Percentiles rank a stretch among this genome's conserved stretches.
phyloP scores from a whole-genome alignment of 2,329 filamentous ascomycete genomes.

The Alternaria rosae region DNA sequence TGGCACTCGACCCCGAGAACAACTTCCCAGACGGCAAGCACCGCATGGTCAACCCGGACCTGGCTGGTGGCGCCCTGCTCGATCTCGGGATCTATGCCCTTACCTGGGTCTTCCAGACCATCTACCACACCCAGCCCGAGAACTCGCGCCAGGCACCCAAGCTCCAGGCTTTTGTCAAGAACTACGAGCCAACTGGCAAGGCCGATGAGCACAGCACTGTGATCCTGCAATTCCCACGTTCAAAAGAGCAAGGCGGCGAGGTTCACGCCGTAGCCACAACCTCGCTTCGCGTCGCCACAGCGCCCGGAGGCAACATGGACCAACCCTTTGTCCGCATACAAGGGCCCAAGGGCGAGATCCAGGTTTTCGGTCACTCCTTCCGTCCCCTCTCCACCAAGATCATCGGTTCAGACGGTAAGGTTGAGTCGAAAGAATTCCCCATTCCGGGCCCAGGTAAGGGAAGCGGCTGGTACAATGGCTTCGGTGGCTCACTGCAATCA shows the following conservation, averaged over 20 bases:
- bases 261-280: slow-evolving; percentile 74
- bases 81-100: slow-evolving; percentile 89
- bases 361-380: slow-evolving; percentile 76
- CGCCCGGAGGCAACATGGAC: slow-evolving; percentile 61
- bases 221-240: slow-evolving; percentile 75
- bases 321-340: slow-evolving; percentile 79
- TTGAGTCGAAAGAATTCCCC: slow-evolving; percentile 57
- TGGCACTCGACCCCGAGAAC: slow-evolving; percentile 67
- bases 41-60: slow-evolving; percentile 82
- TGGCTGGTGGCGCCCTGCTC: slow-evolving; percentile 82
- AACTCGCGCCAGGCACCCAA: slow-evolving; percentile 70
- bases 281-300: slow-evolving; percentile 57
- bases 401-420: slow-evolving; percentile 60
- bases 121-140: slow-evolving; percentile 78
- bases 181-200: slow-evolving; percentile 74
- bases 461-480: slow-evolving; percentile 58
- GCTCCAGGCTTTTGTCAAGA: slow-evolving; percentile 71
- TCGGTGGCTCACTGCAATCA: slow-evolving; percentile 52
- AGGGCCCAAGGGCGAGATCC: slow-evolving; percentile 81
- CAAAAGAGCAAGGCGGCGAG: slow-evolving; percentile 58
- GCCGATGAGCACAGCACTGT: slow-evolving; percentile 82
- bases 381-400: slow-evolving; percentile 71
- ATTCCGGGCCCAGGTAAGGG: slow-evolving; percentile 58
- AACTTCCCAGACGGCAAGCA: slow-evolving; percentile 61
- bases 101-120: slow-evolving; percentile 88